Evolutionary conservation across 805 yeast species (phyloP), one percentile per base, ranked within the genome.

Genomic region (Metschnikowia drakensbergensis): DNA sequence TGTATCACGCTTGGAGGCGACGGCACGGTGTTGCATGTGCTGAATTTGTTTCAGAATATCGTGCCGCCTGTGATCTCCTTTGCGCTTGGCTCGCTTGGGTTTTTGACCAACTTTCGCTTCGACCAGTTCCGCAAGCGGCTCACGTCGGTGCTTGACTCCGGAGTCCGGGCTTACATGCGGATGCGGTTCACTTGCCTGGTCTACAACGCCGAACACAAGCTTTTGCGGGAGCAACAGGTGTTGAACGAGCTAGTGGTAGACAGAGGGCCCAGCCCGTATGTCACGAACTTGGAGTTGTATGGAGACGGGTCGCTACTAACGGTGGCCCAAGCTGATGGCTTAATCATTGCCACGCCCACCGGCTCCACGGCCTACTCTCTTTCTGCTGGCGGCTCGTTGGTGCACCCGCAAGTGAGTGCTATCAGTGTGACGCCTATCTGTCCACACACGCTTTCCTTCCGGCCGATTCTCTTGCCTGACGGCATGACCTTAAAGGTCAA

Each of bases 281-380:
- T 91, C 6, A 86, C 97, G 0, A 86, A 85, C 79, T 74, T 92
- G 49, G 97, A 92, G 61, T 68, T 92, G 26, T 91, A 86, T 58
- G 96, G 97, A 3, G 94, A 92, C 65, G 89, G 86, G 26, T 81
- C 88, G 8, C 70, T 90, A 30, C 71, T 91, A 48, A 91, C 98
- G 0, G 85, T 88, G 25, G 94, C 95, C 1, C 96, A 89, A 65
- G 97, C 97, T 0, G 97, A 91, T 67, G 97, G 97, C 0, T 71
- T 91, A 13, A 91, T 92, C 48, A 77, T 91, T 31, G 95, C 96
- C 0, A 90, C 97, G 0, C 97, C 97, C 3, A 90, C 97, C 0
- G 97, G 97, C 0, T 89, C 97, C 1, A 92, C 98, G 0, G 98
- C 98, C 0, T 92, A 92, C 65, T 90, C 97, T 0, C 72, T 92